Conservation (phyloP, 495 filamentous ascomycete species). For the Aspergillus biplanus region DNA sequence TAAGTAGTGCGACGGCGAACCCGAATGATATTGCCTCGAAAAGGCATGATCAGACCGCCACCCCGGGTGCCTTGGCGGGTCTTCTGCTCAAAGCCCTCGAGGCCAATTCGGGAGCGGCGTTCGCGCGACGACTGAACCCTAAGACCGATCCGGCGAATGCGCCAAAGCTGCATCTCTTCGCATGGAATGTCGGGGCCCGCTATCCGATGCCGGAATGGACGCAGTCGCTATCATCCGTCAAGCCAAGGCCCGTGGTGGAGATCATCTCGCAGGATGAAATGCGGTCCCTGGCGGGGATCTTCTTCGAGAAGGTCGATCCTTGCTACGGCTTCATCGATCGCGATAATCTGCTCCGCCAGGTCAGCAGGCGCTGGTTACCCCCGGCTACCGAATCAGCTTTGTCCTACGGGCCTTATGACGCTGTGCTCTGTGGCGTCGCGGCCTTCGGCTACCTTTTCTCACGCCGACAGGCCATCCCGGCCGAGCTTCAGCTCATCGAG, state of each 20-base stretch:
- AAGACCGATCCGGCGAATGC: conserved; percentile 53
- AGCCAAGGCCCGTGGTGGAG: conserved; percentile 34
- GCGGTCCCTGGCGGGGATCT: conserved; percentile 41
- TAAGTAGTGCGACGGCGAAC: conserved; percentile 21
- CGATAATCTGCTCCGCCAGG: conserved; percentile 32
- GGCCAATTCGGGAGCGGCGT: conserved; percentile 59
- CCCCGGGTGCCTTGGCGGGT: conserved; percentile 17
- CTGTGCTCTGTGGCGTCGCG: conserved; percentile 51
- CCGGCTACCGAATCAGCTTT: conserved; percentile 18
- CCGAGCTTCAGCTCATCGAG: conserved; percentile 45
- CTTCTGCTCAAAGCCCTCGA: conserved; percentile 44
- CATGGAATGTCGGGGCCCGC: conserved; percentile 57
- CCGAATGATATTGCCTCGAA: conserved; percentile 19
- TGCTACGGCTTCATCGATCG: conserved; percentile 56
- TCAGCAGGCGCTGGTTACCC: conserved; percentile 42
- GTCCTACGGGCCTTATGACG: conserved; percentile 41
- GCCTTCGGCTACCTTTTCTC: conserved; percentile 55
- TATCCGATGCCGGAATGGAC: conserved; percentile 29
- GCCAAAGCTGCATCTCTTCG: conserved; percentile 58
- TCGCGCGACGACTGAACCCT: conserved; percentile 56
- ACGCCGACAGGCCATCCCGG: conserved; percentile 29
- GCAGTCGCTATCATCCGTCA: conserved; percentile 11
- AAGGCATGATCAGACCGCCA: conserved; percentile 7
- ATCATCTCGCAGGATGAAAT: conserved; percentile 48
- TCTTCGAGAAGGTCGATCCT: conserved; percentile 54